A percentile compares a stretch with the other conserved stretches of the same genome.
Conservation (phyloP, 305 asterid genomes). For the Solanum hybrid region DNA sequence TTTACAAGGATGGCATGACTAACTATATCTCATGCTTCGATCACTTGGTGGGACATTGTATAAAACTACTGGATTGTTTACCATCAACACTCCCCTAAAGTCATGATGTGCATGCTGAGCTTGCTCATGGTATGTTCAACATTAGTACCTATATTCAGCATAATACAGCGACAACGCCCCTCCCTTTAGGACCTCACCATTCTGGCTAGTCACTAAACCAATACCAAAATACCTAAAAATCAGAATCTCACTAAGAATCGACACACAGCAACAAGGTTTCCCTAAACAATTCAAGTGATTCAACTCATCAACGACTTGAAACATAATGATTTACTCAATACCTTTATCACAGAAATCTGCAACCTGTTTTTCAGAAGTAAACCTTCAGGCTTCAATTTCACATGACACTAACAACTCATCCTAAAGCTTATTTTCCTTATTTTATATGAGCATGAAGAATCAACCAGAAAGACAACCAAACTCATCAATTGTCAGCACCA, state of each 20-base stretch:
- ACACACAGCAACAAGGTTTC: background rate
- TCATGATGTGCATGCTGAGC: background rate
- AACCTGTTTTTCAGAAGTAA: background rate
- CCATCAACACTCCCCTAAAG: background rate
- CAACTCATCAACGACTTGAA: background rate
- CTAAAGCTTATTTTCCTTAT: background rate
- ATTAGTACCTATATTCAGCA: background rate
- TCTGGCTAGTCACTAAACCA: background rate
- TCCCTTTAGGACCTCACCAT: background rate
- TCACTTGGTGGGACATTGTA: background rate
- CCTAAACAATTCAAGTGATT: background rate
- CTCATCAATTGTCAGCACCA: background rate
- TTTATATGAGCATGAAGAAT: background rate
- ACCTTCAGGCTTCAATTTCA: background rate
- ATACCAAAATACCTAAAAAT: background rate
- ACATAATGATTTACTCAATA: background rate
- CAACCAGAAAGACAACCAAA: background rate
- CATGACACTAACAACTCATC: background rate
- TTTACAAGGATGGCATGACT: background rate
- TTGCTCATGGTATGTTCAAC: background rate
- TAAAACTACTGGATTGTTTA: background rate
- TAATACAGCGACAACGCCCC: background rate
- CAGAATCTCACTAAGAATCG: background rate
- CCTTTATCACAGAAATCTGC: background rate
- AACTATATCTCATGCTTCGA: background rate